phyloP scores from a whole-genome alignment of 208 protist species.

The Leishmania mexicana region DNA sequence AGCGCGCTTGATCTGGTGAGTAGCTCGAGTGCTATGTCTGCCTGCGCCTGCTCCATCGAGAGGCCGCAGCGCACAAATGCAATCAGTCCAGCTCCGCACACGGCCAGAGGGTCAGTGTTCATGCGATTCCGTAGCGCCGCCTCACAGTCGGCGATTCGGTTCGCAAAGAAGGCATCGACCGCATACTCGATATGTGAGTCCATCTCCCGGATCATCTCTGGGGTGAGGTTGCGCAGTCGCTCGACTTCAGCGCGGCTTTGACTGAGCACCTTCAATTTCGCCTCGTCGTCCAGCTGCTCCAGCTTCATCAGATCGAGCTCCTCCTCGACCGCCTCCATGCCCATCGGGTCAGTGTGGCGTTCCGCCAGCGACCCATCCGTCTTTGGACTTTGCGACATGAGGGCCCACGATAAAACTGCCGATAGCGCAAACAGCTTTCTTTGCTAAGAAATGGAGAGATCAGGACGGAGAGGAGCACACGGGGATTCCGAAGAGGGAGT shows the following conservation, averaged over 20 bases:
- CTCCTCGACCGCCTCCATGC: conserved; percentile 2
- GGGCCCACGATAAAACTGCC: too few species aligned
- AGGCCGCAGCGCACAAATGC: conserved; percentile 47
- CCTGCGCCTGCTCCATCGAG: conserved; percentile 60
- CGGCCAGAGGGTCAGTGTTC: conserved; percentile 38
- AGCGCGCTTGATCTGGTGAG: conserved; percentile 42
- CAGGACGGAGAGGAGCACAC: neutral
- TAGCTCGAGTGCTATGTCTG: conserved; percentile 35
- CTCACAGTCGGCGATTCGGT: conserved; percentile 58
- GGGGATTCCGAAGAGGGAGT: neutral
- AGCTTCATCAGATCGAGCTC: neutral
- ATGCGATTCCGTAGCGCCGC: conserved; percentile 33
- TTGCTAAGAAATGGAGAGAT: neutral
- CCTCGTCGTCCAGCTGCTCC: conserved; percentile 6
- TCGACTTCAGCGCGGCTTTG: conserved; percentile 29
- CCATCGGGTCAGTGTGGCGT: neutral
- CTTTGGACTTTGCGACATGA: conserved; percentile 9
- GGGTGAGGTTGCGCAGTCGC: conserved; percentile 25
- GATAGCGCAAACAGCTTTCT: neutral
- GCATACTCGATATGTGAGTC: conserved; percentile 36
- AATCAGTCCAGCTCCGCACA: conserved; percentile 41
- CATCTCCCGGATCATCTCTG: conserved; percentile 41
- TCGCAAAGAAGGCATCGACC: conserved; percentile 58
- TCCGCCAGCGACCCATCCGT: neutral
- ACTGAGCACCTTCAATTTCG: conserved; percentile 9